Evolutionary conservation across 441 rosid species (phyloP), one percentile per base, ranked within the genome.

Genomic region (Bocquillonia castaneifolia): DNA sequence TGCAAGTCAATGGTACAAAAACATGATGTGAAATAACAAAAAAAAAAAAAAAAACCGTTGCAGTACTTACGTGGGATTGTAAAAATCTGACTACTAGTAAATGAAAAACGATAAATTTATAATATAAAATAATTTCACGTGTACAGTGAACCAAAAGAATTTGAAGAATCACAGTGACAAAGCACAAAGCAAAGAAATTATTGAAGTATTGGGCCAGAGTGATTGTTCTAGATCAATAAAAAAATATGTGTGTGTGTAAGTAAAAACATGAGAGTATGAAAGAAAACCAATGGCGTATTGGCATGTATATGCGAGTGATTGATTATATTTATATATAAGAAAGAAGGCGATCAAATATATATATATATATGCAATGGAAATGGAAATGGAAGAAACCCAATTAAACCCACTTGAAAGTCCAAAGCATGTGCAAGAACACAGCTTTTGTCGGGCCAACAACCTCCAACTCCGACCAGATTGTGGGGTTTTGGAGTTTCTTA

Each of bases 371-470:
- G n/a, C n/a, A n/a, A n/a, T n/a, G n/a, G n/a, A n/a, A n/a, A n/a
- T n/a, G n/a, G n/a, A n/a, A n/a, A n/a, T n/a, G n/a, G n/a, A 20
- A 48, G 53, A 3, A 18, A n/a, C 9, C 7, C 53, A 48, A 48
- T 9, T 6, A 48, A 48, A 40, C 14, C 45, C 45, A 40, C 45
- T 40, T 20, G 54, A 63, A 75, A 65, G 67, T 31, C 67, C 52
- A 54, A 68, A 61, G 80, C 88, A 87, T 87, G 90, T 85, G 93
- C 77, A 75, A 61, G 32, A 67, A 22, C 74, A 77, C 87, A 84
- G 88, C 80, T 78, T 77, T 82, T 90, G 93, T 84, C 86, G 90
- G 90, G 53, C 66, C 83, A 81, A 76, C 85, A 13, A 74, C 78
- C 81, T 62, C 78, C 83, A 81, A 32, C 75, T 83, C 88, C 93